phyloP scores from a whole-genome alignment of 768 basidiomycete species.

The Mycena kentingensis region DNA sequence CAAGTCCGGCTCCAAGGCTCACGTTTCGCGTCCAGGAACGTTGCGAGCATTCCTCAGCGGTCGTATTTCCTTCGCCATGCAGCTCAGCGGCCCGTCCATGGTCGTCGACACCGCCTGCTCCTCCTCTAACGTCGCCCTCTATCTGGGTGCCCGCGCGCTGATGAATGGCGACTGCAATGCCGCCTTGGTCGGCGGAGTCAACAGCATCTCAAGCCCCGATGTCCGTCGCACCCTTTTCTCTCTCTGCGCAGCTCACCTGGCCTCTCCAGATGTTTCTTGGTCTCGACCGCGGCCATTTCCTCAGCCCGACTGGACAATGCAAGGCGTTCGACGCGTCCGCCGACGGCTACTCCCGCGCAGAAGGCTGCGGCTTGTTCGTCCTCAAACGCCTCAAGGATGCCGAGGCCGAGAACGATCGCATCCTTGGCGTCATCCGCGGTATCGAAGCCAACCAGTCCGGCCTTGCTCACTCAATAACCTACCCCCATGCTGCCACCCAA shows the following conservation, averaged over 20 bases:
- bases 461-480: constrained; percentile 66
- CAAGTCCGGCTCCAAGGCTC: background rate
- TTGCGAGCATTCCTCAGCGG: constrained; percentile 69
- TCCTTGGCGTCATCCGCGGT: constrained; percentile 69
- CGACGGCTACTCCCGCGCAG: constrained; percentile 71
- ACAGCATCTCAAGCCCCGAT: constrained; percentile 69
- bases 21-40: constrained; percentile 51
- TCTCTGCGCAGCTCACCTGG: constrained; percentile 5
- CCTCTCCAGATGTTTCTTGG: constrained; percentile 63
- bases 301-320: constrained; percentile 66
- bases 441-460: constrained; percentile 75
- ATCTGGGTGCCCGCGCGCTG: constrained; percentile 70
- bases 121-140: constrained; percentile 65
- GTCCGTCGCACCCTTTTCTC: constrained; percentile 41
- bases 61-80: constrained; percentile 68
- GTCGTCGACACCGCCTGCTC: constrained; percentile 79
- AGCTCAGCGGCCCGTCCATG: constrained; percentile 68
- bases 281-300: constrained; percentile 69
- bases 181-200: constrained; percentile 76
- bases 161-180: constrained; percentile 64
- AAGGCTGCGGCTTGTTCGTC: constrained; percentile 72
- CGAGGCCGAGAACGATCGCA: constrained; percentile 61
- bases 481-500: constrained; percentile 68
- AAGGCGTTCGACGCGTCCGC: constrained; percentile 71
- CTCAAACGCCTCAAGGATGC: constrained; percentile 73